A percentile compares a stretch with the other conserved stretches of the same genome.
These are phyloP conservation scores for Microglena sp. DNA, from an alignment of 139 green algal genomes.

Conservation along the genomic window DNA sequence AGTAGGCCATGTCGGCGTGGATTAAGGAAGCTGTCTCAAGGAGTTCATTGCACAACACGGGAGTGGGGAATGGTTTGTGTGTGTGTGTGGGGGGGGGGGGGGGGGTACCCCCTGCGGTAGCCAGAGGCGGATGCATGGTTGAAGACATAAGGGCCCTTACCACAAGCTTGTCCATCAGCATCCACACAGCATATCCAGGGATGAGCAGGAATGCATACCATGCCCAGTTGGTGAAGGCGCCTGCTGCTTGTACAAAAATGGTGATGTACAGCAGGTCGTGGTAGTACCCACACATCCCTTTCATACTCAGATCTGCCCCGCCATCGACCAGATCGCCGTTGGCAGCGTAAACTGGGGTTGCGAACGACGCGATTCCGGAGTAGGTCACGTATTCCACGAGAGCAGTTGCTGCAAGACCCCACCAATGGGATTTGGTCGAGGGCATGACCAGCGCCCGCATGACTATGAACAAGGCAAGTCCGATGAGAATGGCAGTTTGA, in stretches of 20 bases:
- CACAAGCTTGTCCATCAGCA: slow-evolving; percentile 18
- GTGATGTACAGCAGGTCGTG: slow-evolving; percentile 66
- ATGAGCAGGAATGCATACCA: slow-evolving; percentile 47
- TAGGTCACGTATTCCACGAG: slow-evolving; percentile 31
- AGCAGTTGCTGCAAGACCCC: slow-evolving; percentile 21
- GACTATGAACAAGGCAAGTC: slow-evolving; percentile 20
- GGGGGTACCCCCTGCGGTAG: no score
- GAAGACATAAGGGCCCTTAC: slow-evolving; percentile 7
- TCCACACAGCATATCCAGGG: slow-evolving; percentile 22
- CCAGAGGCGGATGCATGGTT: background rate
- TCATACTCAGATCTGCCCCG: slow-evolving; percentile 55
- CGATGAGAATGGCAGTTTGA: slow-evolving; percentile 15
- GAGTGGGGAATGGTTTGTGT: no score
- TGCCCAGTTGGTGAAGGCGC: slow-evolving; percentile 27
- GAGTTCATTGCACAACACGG: slow-evolving; percentile 4
- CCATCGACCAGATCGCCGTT: slow-evolving; percentile 52
- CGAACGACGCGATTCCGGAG: slow-evolving; percentile 28
- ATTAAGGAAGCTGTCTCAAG: background rate
- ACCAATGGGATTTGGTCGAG: slow-evolving; percentile 8
- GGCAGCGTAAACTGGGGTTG: slow-evolving; percentile 38
- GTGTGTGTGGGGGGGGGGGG: no score
- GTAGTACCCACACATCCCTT: slow-evolving; percentile 55
- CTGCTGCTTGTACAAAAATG: slow-evolving; percentile 40
- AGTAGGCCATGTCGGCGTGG: background rate
- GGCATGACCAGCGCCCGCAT: slow-evolving; percentile 27